Base-by-base conservation (phyloP, 1,284 basidiomycete genomes). In the Tetrapyrgos nigripes region DNA sequence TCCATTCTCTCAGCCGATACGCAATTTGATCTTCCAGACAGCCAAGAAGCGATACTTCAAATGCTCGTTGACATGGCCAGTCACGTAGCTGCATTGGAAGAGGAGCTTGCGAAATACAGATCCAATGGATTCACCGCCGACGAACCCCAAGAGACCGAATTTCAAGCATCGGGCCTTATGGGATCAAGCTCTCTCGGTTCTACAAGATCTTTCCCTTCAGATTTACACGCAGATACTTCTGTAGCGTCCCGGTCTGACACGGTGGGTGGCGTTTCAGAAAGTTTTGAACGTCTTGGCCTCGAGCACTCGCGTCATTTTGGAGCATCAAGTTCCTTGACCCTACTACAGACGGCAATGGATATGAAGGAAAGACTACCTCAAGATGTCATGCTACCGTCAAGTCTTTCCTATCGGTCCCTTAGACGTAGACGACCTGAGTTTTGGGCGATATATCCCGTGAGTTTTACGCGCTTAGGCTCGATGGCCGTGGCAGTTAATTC, bases 241-340 rank as follows among this genome's bases (percentile, higher is more conserved):
- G 31, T 33, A 33, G 9, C 14, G 13, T 11, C 13, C 17, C 43
- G 46, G 13, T 14, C 27, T 31, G 43, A 52, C 14, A 33, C 56
- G 27, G 33, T 53, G n/a, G 56, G 53, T 23, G 50, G 50, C 11
- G 23, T 58, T 11, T 27, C 24, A 28, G 50, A 58, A 19, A 45
- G 53, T 23, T 14, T 58, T 3, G 28, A 43, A 28, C 33, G 29
- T 14, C 29, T 58, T 14, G 29, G n/a, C 4, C 24, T 58, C 24
- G n/a, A 52, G 6, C 31, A 23, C 13, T 29, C 29, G 2, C 55
- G 55, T 9, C 55, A 57, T 14, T 57, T 51, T 35, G 84, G 84
- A 23, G 82, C 84, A 63, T 82, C 83, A 1, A 85, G 83, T 29
- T 78, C 79, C 9, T 72, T 81, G 13, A 77, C 76, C 59, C 73